Conservation (phyloP, 331 rosid species). For the Acacia concinna region DNA sequence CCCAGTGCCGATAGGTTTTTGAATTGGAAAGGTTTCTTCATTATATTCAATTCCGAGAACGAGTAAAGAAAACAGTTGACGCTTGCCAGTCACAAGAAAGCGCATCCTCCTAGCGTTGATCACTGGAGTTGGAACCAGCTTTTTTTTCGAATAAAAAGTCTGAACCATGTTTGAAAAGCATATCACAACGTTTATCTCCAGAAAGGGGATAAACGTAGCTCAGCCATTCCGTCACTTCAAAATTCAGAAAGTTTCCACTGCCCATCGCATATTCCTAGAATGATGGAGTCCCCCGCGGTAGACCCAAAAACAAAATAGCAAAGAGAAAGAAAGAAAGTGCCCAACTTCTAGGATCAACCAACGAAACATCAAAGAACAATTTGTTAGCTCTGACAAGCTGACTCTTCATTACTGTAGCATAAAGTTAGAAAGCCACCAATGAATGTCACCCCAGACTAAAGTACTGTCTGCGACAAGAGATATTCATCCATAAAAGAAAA, state of each 20-base stretch:
- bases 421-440: background rate
- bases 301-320: background rate
- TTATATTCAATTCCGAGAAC: constrained; percentile 11
- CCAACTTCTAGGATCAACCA: background rate
- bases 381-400: background rate
- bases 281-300: background rate
- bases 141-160: background rate
- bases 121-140: background rate
- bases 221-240: background rate
- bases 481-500: background rate
- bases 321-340: background rate
- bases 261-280: background rate
- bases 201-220: background rate
- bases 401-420: background rate
- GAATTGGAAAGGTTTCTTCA: background rate
- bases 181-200: background rate
- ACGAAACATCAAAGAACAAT: background rate
- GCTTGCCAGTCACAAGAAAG: background rate
- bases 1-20: background rate
- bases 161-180: background rate
- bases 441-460: background rate
- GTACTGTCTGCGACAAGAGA: constrained; percentile 4
- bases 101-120: background rate
- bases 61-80: background rate
- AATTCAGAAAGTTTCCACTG: background rate